These are phyloP conservation scores for Colletotrichum sansevieriae DNA, from an alignment of 2,329 filamentous ascomycete species.

Conservation along the genomic window DNA sequence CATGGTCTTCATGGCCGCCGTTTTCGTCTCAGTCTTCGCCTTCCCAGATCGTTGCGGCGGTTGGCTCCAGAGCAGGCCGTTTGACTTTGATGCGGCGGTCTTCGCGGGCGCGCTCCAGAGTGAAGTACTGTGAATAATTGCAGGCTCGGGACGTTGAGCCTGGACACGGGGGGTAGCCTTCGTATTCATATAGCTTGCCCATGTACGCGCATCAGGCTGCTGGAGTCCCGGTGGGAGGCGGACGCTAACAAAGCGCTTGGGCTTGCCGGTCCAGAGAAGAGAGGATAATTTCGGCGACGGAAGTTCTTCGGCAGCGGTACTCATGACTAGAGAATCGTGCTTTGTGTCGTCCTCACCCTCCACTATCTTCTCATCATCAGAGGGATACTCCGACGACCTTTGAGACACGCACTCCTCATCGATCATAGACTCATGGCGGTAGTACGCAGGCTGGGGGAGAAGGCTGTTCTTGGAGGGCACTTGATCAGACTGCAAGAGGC, in stretches of 20 bases:
- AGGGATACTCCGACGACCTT: conserved; percentile 45
- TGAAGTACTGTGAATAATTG: conserved; percentile 52
- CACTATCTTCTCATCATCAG: conserved; percentile 45
- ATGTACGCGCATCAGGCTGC: conserved; percentile 54
- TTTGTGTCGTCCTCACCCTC: conserved; percentile 45
- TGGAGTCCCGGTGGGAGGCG: conserved; percentile 47
- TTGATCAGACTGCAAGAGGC: conserved; percentile 64
- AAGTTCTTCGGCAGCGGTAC: conserved; percentile 47
- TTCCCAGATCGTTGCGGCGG: not conserved
- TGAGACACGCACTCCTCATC: conserved; percentile 51
- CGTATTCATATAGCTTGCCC: conserved; percentile 51
- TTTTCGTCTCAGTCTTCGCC: not conserved
- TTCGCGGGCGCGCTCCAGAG: conserved; percentile 49
- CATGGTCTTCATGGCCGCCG: conserved; percentile 18
- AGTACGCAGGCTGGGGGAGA: conserved; percentile 51
- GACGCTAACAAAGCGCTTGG: conserved; percentile 19
- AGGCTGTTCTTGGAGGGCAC: conserved; percentile 67
- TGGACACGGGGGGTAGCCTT: conserved; percentile 47
- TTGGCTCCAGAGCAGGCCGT: conserved; percentile 38
- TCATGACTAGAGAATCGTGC: conserved; percentile 49
- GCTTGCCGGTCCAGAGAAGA: conserved; percentile 38
- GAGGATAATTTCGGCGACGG: conserved; percentile 29
- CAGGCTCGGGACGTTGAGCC: conserved; percentile 46
- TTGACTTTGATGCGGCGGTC: not conserved
- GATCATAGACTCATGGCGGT: conserved; percentile 38